A percentile compares a stretch with the other conserved stretches of the same genome.
These are phyloP conservation scores for Monosporascus sp. DNA, from an alignment of 2,329 filamentous ascomycete genomes.

Conservation along the genomic window DNA sequence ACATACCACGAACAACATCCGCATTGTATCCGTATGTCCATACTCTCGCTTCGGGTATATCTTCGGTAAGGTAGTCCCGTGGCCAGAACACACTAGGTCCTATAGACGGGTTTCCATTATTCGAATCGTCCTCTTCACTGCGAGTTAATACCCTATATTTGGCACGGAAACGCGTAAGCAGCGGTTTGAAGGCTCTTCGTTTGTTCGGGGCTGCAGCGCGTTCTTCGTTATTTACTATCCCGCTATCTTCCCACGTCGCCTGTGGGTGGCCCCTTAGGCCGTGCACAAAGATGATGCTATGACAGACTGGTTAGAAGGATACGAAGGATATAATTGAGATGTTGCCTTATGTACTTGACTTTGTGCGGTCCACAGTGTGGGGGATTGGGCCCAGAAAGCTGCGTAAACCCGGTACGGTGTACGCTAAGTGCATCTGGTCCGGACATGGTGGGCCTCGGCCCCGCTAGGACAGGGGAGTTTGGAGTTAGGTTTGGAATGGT, in stretches of 20 bases:
- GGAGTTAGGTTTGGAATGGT: not conserved
- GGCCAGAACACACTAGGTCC: constrained; percentile 28
- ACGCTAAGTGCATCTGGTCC: not conserved
- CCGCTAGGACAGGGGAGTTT: not conserved
- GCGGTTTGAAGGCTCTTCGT: constrained; percentile 5
- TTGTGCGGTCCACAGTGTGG: not conserved
- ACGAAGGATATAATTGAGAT: not conserved
- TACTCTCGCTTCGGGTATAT: constrained; percentile 30
- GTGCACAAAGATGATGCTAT: constrained; percentile 32
- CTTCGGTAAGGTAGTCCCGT: constrained; percentile 28
- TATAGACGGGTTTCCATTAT: not conserved
- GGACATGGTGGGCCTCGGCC: too few relatives aligned
- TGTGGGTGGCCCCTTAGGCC: constrained; percentile 29
- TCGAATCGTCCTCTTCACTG: not conserved
- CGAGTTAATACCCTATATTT: not conserved
- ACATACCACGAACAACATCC: constrained; percentile 29
- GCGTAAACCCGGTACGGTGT: constrained; percentile 1
- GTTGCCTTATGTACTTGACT: constrained; percentile 1
- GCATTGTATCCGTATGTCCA: constrained; percentile 38
- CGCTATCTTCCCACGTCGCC: constrained; percentile 25
- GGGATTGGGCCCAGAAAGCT: not conserved
- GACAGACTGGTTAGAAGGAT: constrained; percentile 28
- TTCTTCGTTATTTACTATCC: constrained; percentile 2
- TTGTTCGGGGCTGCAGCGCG: constrained; percentile 2
- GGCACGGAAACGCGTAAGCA: not conserved